These are phyloP conservation scores for Pythium monospermum DNA, from an alignment of 352 stramenopile species.

Conservation along the genomic window DNA sequence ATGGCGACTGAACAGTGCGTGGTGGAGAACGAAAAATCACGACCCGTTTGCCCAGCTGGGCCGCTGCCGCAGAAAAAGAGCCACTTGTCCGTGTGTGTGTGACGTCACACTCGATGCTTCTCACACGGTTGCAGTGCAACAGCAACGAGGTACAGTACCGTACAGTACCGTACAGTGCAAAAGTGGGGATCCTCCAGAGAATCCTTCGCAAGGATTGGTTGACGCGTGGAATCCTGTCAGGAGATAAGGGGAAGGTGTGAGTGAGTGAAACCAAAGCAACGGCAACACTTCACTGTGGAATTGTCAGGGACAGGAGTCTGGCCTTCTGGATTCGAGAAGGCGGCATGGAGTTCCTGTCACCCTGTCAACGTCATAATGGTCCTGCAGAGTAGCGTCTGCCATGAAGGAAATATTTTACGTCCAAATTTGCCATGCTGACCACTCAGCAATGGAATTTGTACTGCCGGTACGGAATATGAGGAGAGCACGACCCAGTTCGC, in stretches of 20 bases:
- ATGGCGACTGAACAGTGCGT: constrained; percentile 23
- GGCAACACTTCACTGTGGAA: not conserved
- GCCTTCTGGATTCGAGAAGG: no score
- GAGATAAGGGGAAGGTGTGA: constrained; percentile 8
- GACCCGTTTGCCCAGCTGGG: constrained; percentile 11
- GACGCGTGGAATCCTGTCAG: constrained; percentile 4
- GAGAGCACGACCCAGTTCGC: not conserved
- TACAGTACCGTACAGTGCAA: constrained; percentile 9
- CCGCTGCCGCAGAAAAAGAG: constrained; percentile 21
- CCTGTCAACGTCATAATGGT: no score
- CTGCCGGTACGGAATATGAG: not conserved
- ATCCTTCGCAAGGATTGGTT: constrained; percentile 4
- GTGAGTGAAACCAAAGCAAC: constrained; percentile 13
- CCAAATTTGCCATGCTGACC: not conserved
- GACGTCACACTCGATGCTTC: constrained; percentile 14
- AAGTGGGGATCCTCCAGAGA: no score
- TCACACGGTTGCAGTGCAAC: constrained; percentile 21
- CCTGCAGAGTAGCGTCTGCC: no score
- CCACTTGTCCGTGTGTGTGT: constrained; percentile 18
- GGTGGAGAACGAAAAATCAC: constrained; percentile 17
- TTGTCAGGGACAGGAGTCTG: no score
- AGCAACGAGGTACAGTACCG: constrained; percentile 25
- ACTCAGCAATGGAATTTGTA: not conserved
- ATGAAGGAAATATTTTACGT: no score
- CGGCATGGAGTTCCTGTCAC: no score